Evolutionary conservation across 441 rosid genomes (phyloP), one percentile per base, ranked within the genome.

Genomic region (Adansonia grandidieri): DNA sequence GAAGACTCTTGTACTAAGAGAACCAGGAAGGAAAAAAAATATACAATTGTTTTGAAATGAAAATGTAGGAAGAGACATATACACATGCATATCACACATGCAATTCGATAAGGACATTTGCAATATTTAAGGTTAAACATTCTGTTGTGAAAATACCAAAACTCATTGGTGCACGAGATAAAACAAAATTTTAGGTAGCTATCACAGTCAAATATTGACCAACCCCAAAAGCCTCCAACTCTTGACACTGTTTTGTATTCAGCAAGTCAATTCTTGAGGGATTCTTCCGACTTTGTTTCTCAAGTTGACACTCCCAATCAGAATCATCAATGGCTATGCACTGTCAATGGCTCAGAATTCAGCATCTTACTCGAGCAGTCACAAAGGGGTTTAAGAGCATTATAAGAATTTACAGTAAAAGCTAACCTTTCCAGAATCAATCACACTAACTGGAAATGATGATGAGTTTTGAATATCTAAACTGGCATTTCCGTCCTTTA

Each of bases 371-470:
- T 65, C 19, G 53, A 56, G 13, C 45, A 69, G 32, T 40, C 14
- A 22, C 15, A 11, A 64, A 0, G 19, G 45, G 47, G 51, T 51
- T 5, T 70, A 19, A 22, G 24, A 78, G 50, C 50, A 71, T 66
- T 44, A 57, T 53, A 56, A 17, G 1, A 60, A 44, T 9, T 50
- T 77, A 28, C n/a, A 2, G 40, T 28, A 40, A 66, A 65, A 2
- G 72, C 63, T 48, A 78, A 94, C 98, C 96, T 90, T 88, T 86
- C 81, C 87, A 66, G 83, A 83, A 82, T 94, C 96, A 40, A 94
- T 85, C 20, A 91, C 79, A 66, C 86, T 81, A 69, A 92, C 79
- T 4, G 96, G 95, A 51, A 89, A 56, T n/a, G 95, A 90, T 54
- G 82, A 57, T 17, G 98, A 92, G 40, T 48, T 53, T 4, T 73